Evolutionary conservation across 495 filamentous ascomycete genomes (phyloP), one percentile per base, ranked within the genome.

Genomic region (Talaromyces thailandensis): DNA sequence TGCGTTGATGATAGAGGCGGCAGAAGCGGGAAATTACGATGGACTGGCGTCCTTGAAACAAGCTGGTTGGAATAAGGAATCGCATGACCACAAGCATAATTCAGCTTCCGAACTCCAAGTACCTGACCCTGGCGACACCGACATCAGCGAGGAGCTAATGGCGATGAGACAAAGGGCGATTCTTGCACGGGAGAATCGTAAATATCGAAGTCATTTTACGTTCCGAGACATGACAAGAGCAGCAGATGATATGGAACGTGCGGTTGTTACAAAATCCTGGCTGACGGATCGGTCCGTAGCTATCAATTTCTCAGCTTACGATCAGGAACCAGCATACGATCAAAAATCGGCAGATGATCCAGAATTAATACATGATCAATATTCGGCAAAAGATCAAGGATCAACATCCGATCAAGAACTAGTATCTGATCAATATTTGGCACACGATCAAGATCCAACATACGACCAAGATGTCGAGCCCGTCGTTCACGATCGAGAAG

Each of bases 1-100:
- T 5, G 67, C 73, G 2, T 66, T 68, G 1, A 77, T 78, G 75
- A 73, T 77, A 65, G 75, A 76, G 43, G 73, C 73, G 7, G 77
- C 77, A 6, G 77, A 78, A 58, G 72, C 73, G 3, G 77, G 75
- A 3, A 74, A 77, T 29, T 79, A 76, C 37, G 70, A 68, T 63
- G 71, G 76, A 0, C 32, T 77, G 56, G 73, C 71, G 4, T 75
- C 75, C 26, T 66, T 76, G 58, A 79, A 75, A 32, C 60, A 69
- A n/a, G 64, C 65, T 48, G 65, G 68, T 48, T 65, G 61, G 26
- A 67, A 60, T 31, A 61, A 28, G 16, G 6, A 18, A 18, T 45
- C 57, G 14, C 31, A 25, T 32, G 24, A n/a, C 7, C 32, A 43
- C 21, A 35, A n/a, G 37, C 21, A 59, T n/a, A 43, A 59, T 6